Percentiles rank a stretch among this genome's conserved stretches.
Conservation (phyloP, 371 early-diverging fungal species). For the Syncephalis fuscata region DNA sequence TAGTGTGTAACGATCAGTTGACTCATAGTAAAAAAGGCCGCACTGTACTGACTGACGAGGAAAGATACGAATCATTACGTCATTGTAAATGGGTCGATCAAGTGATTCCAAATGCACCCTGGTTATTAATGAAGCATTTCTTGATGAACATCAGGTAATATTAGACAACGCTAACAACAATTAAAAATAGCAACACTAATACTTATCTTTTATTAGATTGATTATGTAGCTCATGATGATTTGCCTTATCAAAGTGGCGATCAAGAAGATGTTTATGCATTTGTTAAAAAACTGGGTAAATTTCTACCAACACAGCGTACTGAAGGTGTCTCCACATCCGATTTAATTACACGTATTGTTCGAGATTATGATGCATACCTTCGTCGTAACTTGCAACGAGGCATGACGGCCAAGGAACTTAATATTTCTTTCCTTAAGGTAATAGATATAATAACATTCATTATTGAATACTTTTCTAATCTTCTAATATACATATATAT, state of each 20-base stretch:
- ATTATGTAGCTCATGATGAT: slow-evolving; percentile 97
- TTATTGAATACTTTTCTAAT: neutral
- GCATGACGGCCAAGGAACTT: slow-evolving; percentile 79
- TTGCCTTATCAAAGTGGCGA: slow-evolving; percentile 75
- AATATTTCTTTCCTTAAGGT: slow-evolving; percentile 75
- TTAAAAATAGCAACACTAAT: no score
- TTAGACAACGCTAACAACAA: neutral
- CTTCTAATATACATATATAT: neutral
- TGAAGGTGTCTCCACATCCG: slow-evolving; percentile 87
- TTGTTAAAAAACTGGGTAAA: slow-evolving; percentile 72
- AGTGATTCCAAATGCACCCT: slow-evolving; percentile 78
- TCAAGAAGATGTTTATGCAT: slow-evolving; percentile 83
- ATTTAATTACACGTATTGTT: slow-evolving; percentile 90
- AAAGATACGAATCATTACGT: slow-evolving; percentile 76
- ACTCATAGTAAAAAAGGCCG: slow-evolving; percentile 84
- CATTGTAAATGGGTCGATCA: slow-evolving; percentile 97
- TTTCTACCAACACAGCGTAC: slow-evolving; percentile 90
- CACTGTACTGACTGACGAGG: slow-evolving; percentile 77
- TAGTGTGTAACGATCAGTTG: slow-evolving; percentile 67
- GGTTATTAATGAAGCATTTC: slow-evolving; percentile 78
- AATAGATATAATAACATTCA: neutral
- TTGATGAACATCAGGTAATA: slow-evolving; percentile 59
- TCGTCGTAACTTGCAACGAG: slow-evolving; percentile 82
- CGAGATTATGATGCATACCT: slow-evolving; percentile 90
- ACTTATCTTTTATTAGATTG: slow-evolving; percentile 32